Base-by-base conservation (phyloP, 176 grass and related monocot genomes). In the Eragrostis nindensis region DNA sequence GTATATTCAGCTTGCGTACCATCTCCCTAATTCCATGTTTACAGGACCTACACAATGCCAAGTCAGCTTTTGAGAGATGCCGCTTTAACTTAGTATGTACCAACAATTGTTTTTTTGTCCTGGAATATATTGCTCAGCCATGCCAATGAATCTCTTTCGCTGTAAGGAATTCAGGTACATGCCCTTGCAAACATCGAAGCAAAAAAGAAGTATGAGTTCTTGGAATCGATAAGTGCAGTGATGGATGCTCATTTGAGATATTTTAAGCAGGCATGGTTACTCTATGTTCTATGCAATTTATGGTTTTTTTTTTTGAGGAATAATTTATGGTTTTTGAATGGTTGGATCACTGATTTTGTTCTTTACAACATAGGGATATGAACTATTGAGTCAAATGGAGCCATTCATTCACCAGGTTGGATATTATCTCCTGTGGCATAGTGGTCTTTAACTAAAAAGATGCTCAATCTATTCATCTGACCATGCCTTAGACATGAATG, bases 231-330 rank as follows among this genome's bases (percentile, higher is more conserved):
- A 78, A 98, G 92, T 85, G 95, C 95, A 41, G 92, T 98, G 80
- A 94, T 98, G 95, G 92, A 98, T 92, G 95, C 95, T 14, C 92
- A 98, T 98, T 87, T 94, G 90, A 88, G 95, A 92, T 98, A 98
- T 86, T 98, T 98, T 89, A 98, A 98, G 76, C 92, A 94, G 90
- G 95, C 79, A 87, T 79, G 80, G 6, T 85, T 77, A 47, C 73
- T 53, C n/a, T 53, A 44, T 55, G 15, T 45, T 71, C 62, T n/a
- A 9, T 81, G 65, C 62, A 17, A 76, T 85, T 81, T 32, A 18
- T 61, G 71, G 10, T 80, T 30, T 39, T 86, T 70, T n/a, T n/a
- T n/a, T n/a, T n/a, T n/a, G n/a, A n/a, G n/a, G n/a, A n/a, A n/a
- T n/a, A 17, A 76, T 85, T 81, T 32, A 18, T 61, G 71, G 10